Conservation (phyloP, 169 alveolate species). For the Theileria parva region DNA sequence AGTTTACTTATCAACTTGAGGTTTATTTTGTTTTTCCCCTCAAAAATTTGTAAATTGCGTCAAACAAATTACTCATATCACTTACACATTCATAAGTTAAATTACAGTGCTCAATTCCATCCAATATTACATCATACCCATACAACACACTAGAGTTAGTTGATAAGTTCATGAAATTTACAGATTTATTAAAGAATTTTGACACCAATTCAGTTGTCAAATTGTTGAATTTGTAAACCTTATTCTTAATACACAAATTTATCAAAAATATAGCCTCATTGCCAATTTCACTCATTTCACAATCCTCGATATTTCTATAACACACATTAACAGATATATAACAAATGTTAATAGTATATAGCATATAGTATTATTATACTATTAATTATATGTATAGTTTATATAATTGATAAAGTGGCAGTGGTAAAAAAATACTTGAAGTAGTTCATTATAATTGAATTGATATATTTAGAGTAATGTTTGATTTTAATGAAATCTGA, state of each 20-base stretch:
- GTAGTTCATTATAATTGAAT: neutral
- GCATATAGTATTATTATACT: too few species aligned
- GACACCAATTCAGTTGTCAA: neutral
- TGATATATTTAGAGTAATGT: neutral
- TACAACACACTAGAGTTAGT: too few species aligned
- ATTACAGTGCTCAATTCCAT: neutral
- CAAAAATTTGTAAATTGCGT: neutral
- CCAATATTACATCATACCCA: neutral
- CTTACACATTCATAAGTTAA: neutral
- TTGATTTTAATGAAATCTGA: neutral
- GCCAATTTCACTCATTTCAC: neutral
- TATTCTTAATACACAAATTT: neutral
- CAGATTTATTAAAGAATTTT: neutral
- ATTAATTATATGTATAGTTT: too few species aligned
- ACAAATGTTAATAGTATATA: neutral
- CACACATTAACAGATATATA: neutral
- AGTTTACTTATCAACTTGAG: conserved; percentile 12
- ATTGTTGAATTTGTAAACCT: neutral
- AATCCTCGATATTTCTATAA: neutral
- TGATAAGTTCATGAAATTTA: neutral
- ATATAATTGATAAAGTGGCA: too few species aligned
- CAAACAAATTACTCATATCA: neutral
- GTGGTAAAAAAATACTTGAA: neutral
- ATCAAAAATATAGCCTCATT: neutral
- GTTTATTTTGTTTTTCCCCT: neutral